Evolutionary conservation across 2,329 filamentous ascomycete species (phyloP).

Genomic region (Bipolaris zeicola): DNA sequence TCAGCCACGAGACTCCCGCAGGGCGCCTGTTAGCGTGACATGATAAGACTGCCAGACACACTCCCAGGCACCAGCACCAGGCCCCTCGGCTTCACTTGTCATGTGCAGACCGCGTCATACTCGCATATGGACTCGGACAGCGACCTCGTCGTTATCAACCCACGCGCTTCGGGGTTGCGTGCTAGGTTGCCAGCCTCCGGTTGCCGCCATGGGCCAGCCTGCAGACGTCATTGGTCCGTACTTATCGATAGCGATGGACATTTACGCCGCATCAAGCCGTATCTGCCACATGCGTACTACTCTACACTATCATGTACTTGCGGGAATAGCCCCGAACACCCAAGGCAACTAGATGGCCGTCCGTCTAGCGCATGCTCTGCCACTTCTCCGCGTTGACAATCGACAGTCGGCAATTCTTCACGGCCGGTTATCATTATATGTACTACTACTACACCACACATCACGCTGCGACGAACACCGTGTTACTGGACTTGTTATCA

Average conservation of each 20-base stretch:
- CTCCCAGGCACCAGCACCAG: conserved; percentile 11
- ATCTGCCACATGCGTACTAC: neutral
- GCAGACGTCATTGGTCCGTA: conserved; percentile 15
- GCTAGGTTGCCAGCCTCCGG: conserved; percentile 2
- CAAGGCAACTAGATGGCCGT: neutral
- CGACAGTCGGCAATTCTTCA: neutral
- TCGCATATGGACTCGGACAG: neutral
- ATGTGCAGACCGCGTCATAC: neutral
- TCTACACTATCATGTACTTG: too few relatives aligned
- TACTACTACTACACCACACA: neutral
- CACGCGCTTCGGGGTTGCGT: conserved; percentile 2
- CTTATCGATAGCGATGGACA: conserved; percentile 13
- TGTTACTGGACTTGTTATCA: neutral
- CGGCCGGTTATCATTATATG: neutral
- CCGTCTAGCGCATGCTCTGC: conserved; percentile 3
- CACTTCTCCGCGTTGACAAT: conserved; percentile 4
- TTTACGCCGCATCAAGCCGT: conserved; percentile 1
- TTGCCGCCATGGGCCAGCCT: neutral
- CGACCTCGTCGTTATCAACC: conserved; percentile 7
- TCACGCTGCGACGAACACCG: neutral
- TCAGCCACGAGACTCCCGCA: conserved; percentile 13
- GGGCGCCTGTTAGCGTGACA: conserved; percentile 11
- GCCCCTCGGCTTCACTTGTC: neutral
- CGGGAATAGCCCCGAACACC: neutral
- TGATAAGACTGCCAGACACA: conserved; percentile 23